Evolutionary conservation across 352 stramenopile genomes (phyloP), one percentile per base, ranked within the genome.

Genomic region (Globisporangium nagaii): DNA sequence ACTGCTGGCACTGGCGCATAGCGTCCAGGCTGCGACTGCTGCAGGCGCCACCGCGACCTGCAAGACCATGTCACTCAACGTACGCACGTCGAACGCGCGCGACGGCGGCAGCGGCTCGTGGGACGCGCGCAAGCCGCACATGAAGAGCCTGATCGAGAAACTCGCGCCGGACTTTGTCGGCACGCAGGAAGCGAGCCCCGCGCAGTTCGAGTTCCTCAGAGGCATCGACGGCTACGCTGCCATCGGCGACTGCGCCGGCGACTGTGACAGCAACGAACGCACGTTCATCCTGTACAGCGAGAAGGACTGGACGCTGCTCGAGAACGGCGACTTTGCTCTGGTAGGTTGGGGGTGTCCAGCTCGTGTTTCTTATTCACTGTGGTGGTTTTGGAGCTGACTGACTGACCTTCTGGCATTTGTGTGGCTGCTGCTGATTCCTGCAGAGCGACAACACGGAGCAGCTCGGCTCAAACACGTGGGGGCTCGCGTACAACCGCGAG

Each of bases 141-240:
- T 68, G 65, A 36, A 83, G 77, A 53, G 68, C 82, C 15, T 51
- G 75, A 10, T 66, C 42, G 27, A 75, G 80, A 44, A 74, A 82
- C 56, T 66, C 65, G 5, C 72, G 45, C 69, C 81, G 17, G 81
- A 91, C 54, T 89, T 91, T 58, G 62, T 91, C 3, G 81, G 81
- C 28, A 89, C 79, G 6, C 81, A 91, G 55, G 81, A 91, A 54
- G 88, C 81, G 24, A 79, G 74, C 28, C 71, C 83, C 19, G 71
- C 70, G 13, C 81, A 91, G 52, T 80, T 75, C 27, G 48, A 49
- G 22, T 86, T 76, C 45, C 59, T 91, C 28, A 72, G 88, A 57
- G 61, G 83, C 36, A 53, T 58, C 50, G 69, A 57, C 30, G 80
- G 53, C 3, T 90, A 88, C 65, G 48, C 62, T 15, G 72, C 72